Percentiles rank a stretch among this genome's conserved stretches.
phyloP scores from a whole-genome alignment of 164 flowering plant genomes.

The Umbilicus rupestris region DNA sequence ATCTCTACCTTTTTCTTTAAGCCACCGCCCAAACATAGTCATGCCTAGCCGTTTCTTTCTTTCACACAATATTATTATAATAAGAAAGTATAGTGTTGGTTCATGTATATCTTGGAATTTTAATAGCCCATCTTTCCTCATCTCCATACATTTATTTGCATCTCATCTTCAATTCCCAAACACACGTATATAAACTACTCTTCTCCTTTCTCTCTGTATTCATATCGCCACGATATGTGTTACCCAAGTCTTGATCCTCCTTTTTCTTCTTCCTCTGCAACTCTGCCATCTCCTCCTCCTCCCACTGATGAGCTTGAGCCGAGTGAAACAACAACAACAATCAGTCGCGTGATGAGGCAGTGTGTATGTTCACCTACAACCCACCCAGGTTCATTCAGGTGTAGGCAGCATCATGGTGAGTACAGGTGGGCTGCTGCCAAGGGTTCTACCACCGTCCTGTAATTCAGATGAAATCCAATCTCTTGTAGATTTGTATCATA shows the following conservation, averaged over 20 bases:
- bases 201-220: no score
- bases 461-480: not conserved
- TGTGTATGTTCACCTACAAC: constrained; percentile 26
- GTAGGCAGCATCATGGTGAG: constrained; percentile 22
- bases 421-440: constrained; percentile 17
- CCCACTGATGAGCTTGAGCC: not conserved
- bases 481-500: no score
- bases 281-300: not conserved
- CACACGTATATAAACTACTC: not conserved
- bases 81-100: not conserved
- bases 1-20: no score
- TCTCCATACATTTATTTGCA: not conserved
- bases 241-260: constrained; percentile 1
- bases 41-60: not conserved
- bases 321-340: not conserved
- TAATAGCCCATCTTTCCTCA: constrained; percentile 3
- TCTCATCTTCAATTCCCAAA: not conserved
- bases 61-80: not conserved
- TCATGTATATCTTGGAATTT: not conserved
- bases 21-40: no score
- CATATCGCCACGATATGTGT: not conserved
- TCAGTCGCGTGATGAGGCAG: constrained; percentile 6
- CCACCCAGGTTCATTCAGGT: constrained; percentile 32
- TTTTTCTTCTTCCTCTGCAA: not conserved
- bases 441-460: not conserved